Evolutionary conservation across 2,329 filamentous ascomycete species (phyloP).

Genomic region (Trichoderma arundinaceum): DNA sequence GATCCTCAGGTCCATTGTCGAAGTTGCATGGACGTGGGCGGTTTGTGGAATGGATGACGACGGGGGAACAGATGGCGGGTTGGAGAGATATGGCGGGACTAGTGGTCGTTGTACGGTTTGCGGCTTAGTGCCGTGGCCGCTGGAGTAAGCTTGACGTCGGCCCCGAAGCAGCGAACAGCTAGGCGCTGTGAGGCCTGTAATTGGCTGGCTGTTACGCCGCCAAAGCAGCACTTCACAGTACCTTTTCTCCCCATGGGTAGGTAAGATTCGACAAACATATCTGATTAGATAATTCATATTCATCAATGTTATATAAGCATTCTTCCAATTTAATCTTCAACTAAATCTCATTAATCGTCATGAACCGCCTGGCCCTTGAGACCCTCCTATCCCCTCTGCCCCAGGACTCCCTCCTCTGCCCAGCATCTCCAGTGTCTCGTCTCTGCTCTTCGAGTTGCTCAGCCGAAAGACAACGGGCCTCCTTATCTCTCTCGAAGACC

Average conservation of each 20-base stretch:
- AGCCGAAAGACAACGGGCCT: conserved; percentile 27
- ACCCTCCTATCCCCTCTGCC: not conserved
- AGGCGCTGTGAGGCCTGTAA: not conserved
- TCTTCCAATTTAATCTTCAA: no score
- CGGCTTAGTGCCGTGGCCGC: not conserved
- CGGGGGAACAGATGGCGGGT: not conserved
- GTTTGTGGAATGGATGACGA: conserved; percentile 11
- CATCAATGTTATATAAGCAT: no score
- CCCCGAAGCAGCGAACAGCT: not conserved
- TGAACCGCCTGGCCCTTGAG: not conserved
- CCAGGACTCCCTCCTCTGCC: conserved; percentile 18
- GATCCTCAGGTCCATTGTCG: conserved; percentile 20
- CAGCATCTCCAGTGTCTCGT: conserved; percentile 22
- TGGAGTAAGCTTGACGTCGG: not conserved
- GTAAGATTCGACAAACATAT: no score
- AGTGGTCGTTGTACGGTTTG: not conserved
- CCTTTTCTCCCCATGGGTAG: no score
- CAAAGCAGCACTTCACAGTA: no score
- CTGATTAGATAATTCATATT: no score
- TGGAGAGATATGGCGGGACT: not conserved
- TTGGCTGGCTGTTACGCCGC: not conserved
- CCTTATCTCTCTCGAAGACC: conserved; percentile 38
- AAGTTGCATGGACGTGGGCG: not conserved
- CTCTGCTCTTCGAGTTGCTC: conserved; percentile 28
- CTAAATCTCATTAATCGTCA: not conserved